Percentiles rank a stretch among this genome's conserved stretches.
phyloP scores from a whole-genome alignment of 2,329 filamentous ascomycete species.

The Alternaria alternata region DNA sequence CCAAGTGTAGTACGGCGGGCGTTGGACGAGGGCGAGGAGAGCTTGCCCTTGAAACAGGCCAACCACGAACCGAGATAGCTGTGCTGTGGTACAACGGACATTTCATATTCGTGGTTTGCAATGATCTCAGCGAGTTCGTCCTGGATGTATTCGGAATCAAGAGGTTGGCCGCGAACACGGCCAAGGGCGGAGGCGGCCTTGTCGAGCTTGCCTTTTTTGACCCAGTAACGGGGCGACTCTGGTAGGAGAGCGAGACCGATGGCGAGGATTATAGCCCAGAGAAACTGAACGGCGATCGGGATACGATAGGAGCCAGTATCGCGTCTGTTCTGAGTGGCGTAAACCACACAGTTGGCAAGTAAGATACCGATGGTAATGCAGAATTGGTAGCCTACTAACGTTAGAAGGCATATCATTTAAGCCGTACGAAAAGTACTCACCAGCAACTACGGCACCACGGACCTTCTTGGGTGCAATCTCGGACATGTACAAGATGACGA shows the following conservation, averaged over 20 bases:
- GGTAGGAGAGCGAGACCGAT: slow-evolving; percentile 77
- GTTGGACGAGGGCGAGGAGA: slow-evolving; percentile 60
- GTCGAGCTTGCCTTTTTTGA: slow-evolving; percentile 77
- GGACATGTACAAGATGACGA: slow-evolving; percentile 77
- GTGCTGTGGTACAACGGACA: slow-evolving; percentile 58
- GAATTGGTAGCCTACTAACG: slow-evolving; percentile 70
- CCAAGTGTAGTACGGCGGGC: slow-evolving; percentile 58
- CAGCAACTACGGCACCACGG: slow-evolving; percentile 76
- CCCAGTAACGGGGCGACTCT: slow-evolving; percentile 86
- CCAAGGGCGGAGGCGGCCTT: slow-evolving; percentile 70
- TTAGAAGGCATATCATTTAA: background rate
- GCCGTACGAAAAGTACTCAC: slow-evolving; percentile 1
- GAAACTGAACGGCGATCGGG: slow-evolving; percentile 81
- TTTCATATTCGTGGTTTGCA: slow-evolving; percentile 90
- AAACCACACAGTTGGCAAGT: slow-evolving; percentile 78
- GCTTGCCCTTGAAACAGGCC: slow-evolving; percentile 66
- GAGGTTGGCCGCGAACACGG: slow-evolving; percentile 76
- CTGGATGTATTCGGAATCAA: slow-evolving; percentile 79
- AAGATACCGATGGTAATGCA: slow-evolving; percentile 83
- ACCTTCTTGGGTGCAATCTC: slow-evolving; percentile 77
- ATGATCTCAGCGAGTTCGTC: slow-evolving; percentile 85
- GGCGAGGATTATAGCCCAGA: slow-evolving; percentile 81
- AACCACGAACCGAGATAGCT: slow-evolving; percentile 65
- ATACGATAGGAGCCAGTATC: slow-evolving; percentile 78
- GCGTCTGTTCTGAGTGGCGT: slow-evolving; percentile 70